A percentile compares a stretch with the other conserved stretches of the same genome.
phyloP scores from a whole-genome alignment of 2,329 filamentous ascomycete species.

The Dryadomyces quercivorus region DNA sequence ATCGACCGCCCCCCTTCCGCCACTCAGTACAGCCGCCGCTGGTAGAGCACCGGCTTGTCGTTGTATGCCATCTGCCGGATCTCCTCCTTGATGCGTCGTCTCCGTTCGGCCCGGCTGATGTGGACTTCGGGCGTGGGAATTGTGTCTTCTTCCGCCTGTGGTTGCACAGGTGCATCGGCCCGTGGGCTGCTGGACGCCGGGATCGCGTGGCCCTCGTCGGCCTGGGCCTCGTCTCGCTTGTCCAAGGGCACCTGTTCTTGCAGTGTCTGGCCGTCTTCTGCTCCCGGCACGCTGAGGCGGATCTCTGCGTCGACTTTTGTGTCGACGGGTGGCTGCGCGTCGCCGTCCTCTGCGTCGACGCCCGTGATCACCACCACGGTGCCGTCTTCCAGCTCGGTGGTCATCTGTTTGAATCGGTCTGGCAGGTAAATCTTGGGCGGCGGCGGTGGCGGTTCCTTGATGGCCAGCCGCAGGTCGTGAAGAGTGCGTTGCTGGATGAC shows the following conservation, averaged over 20 bases:
- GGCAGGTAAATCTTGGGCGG: slow-evolving; percentile 38
- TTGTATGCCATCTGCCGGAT: slow-evolving; percentile 10
- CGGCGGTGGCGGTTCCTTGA: slow-evolving; percentile 39
- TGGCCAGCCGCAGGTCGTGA: slow-evolving; percentile 60
- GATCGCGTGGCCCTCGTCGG: background rate
- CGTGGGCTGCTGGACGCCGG: background rate
- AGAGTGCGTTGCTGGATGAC: slow-evolving; percentile 79
- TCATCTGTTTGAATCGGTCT: slow-evolving; percentile 33
- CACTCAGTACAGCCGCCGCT: slow-evolving; percentile 38
- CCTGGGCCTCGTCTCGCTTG: background rate
- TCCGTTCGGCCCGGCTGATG: slow-evolving; percentile 38
- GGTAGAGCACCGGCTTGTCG: slow-evolving; percentile 33
- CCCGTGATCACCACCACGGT: slow-evolving; percentile 24
- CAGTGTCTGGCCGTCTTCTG: background rate
- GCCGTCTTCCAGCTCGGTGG: slow-evolving; percentile 34
- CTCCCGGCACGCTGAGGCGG: slow-evolving; percentile 16
- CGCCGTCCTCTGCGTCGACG: slow-evolving; percentile 14
- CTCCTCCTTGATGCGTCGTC: slow-evolving; percentile 30
- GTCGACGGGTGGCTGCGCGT: slow-evolving; percentile 15
- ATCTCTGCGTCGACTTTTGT: slow-evolving; percentile 26
- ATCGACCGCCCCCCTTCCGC: background rate
- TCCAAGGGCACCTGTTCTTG: background rate
- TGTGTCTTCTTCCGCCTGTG: slow-evolving; percentile 12
- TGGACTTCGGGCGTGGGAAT: slow-evolving; percentile 25
- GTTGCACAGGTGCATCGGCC: too few species aligned